phyloP scores from a whole-genome alignment of 805 yeast genomes.

The Candida wancherniae region DNA sequence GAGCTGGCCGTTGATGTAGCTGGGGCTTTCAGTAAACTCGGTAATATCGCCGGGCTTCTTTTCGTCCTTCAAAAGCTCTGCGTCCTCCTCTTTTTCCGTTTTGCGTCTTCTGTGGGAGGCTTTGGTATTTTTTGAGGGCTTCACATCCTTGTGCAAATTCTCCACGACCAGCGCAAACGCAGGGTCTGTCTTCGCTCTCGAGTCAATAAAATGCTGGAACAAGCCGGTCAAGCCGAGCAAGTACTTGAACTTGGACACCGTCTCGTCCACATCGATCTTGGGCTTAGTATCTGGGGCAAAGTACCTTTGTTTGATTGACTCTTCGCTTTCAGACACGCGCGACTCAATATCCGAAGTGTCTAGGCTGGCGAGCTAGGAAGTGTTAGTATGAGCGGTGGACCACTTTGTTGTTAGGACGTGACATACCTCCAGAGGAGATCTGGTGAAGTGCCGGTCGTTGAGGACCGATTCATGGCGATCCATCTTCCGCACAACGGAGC shows the following conservation, averaged over 20 bases:
- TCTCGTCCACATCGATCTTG: conserved; percentile 50
- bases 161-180: conserved; percentile 50
- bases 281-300: conserved; percentile 32
- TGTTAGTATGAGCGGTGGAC: conserved; percentile 1
- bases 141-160: conserved; percentile 23
- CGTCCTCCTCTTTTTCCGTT: conserved; percentile 77
- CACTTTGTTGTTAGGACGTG: background rate
- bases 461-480: conserved; percentile 2
- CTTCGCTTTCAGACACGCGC: background rate
- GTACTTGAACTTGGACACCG: conserved; percentile 64
- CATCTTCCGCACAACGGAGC: conserved; percentile 1
- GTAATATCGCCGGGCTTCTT: conserved; percentile 26
- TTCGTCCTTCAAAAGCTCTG: conserved; percentile 62
- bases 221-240: conserved; percentile 60
- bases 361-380: conserved; percentile 2
- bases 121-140: conserved; percentile 5
- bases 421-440: conserved; percentile 16
- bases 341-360: conserved; percentile 4
- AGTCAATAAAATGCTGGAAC: conserved; percentile 63
- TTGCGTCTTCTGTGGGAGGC: conserved; percentile 51
- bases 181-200: conserved; percentile 60
- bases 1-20: conserved; percentile 51
- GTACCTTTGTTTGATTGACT: conserved; percentile 16
- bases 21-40: conserved; percentile 50
- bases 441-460: conserved; percentile 8